Base-by-base conservation (phyloP, 179 eudicot genomes). In the Dionaea muscipula region DNA sequence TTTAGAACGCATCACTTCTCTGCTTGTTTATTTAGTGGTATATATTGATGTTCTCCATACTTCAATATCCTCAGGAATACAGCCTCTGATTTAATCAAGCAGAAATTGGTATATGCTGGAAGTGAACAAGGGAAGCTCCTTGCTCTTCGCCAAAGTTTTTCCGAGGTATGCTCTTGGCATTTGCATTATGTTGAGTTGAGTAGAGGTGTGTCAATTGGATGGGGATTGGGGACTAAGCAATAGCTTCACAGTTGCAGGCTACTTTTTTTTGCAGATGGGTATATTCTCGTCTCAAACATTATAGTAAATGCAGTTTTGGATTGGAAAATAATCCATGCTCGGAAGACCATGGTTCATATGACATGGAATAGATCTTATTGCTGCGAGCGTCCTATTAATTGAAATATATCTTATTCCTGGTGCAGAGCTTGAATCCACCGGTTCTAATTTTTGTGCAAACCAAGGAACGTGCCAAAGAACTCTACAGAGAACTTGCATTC, bases 71-170 rank as follows among this genome's bases (percentile, higher is more conserved):
- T 65, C 77, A 93, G 99, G 81, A 93, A 93, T 65, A 67, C 95
- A 31, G 99, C 96, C 33, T 85, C 95, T 46, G 82, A 80, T 56
- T 63, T 76, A 12, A 68, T 93, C 62, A 88, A 88, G 71, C 99
- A 93, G 63, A 83, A 78, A 46, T 66, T 93, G 63, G 75, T 83
- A 50, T 93, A 67, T 70, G 85, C 77, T 51, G 99, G 96, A 64
- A 85, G 90, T 70, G 99, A 93, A 75, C 84, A 82, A 70, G 99
- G 99, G 58, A 93, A 93, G 73, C 82, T 88, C 64, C 73, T 85
- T 59, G 96, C 96, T 36, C 68, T 93, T 61, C 86, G 90, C 55
- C 99, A 93, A 72, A 88, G 70, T 81, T 93, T 93, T 71, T 68
- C 80, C 26, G 95, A 88, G 99, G 99, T 88, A 78, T 59, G 69